Base-by-base conservation (phyloP, 2,329 filamentous ascomycete species). In the Penicillium carneum region DNA sequence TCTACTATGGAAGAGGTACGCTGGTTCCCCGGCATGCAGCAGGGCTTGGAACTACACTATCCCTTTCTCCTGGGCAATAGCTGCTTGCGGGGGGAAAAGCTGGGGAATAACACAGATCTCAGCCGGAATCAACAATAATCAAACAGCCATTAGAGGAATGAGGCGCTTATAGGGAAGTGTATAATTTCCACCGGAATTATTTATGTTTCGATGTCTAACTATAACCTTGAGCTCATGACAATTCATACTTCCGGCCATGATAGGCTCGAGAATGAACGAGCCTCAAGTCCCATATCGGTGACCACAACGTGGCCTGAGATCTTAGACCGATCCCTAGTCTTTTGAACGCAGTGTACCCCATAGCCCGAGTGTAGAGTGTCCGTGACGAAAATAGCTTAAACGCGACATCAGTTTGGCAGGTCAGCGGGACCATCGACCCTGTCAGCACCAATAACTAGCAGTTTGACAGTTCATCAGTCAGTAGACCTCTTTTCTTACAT, bases 311-410 rank as follows among this genome's bases (percentile, higher is more conserved):
- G 66, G 66, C 62, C 68, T 62, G 20, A 61, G 61, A 62, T 50
- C 51, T 65, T 43, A 54, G 47, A 61, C 57, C 42, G 45, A 62
- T 47, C 33, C 42, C 39, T 52, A 34, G 57, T 38, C 53, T 29
- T 54, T 50, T 39, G 61, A 33, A 57, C 56, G 62, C 50, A 54
- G 55, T 65, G 64, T 60, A 59, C 47, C 60, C 42, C 31, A 16
- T 53, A 53, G 50, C 26, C 41, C 36, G 36, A 23, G 49, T 33
- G 26, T 23, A 39, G 41, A 58, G 61, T 33, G 62, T 67, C 72
- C 67, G 71, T 74, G 71, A 69, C 72, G 66, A 70, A 73, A 72
- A 62, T 68, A 75, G 71, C 62, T 68, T 63, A 65, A 66, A 67
- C 58, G 62, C 63, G 63, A 64, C 34, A 58, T 60, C 51, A 51